Conservation (phyloP, 1,139 yeast species). For the Lodderomyces parapsilosis region DNA sequence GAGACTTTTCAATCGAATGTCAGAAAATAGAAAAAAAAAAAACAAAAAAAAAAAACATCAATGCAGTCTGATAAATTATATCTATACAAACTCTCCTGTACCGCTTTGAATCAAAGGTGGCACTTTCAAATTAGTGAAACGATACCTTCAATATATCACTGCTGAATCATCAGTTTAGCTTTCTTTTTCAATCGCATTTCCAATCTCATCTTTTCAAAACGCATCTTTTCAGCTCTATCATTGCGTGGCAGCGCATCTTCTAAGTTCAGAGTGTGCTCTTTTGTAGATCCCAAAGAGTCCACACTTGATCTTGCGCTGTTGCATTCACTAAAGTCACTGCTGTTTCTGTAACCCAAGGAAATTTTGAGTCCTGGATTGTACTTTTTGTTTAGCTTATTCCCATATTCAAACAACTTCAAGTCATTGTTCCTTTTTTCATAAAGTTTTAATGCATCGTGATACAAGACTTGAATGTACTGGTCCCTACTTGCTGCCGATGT, state of each 20-base stretch:
- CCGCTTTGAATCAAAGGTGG: no score
- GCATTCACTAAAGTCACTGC: slow-evolving; percentile 17
- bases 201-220: slow-evolving; percentile 41
- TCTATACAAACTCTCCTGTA: no score
- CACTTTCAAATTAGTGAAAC: no score
- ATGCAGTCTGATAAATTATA: no score
- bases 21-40: no score
- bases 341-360: slow-evolving; percentile 28
- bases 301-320: slow-evolving; percentile 12
- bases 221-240: slow-evolving; percentile 31
- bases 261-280: slow-evolving; percentile 2
- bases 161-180: slow-evolving; percentile 37
- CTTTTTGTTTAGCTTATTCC: slow-evolving; percentile 33
- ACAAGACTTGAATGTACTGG: slow-evolving; percentile 25
- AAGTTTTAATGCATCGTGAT: slow-evolving; percentile 31
- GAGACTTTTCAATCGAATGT: neutral
- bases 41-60: no score
- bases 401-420: slow-evolving; percentile 41
- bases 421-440: slow-evolving; percentile 32
- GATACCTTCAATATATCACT: neutral
- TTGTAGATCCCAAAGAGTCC: slow-evolving; percentile 8
- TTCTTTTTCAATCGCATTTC: slow-evolving; percentile 47
- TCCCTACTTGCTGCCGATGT: slow-evolving; percentile 12
- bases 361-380: slow-evolving; percentile 39
- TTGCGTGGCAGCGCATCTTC: neutral